These are phyloP conservation scores for Geranium brycei DNA, from an alignment of 345 rosid genomes.

Conservation along the genomic window DNA sequence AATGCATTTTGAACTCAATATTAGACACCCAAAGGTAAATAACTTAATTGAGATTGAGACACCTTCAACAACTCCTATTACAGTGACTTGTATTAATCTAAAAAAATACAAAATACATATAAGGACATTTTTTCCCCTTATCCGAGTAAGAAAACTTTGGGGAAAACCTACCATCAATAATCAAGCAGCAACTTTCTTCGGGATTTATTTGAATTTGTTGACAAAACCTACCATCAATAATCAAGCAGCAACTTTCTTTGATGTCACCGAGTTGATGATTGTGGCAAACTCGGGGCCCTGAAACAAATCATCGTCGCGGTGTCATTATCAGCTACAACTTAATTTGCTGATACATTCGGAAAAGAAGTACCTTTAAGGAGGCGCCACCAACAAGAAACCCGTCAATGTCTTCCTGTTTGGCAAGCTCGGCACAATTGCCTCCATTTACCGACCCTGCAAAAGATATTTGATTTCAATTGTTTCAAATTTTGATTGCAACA, in stretches of 20 bases:
- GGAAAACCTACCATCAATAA: slow-evolving; percentile 4
- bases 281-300: slow-evolving; percentile 96
- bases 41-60: not conserved
- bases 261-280: slow-evolving; percentile 77
- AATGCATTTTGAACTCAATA: not conserved
- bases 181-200: slow-evolving; percentile 64
- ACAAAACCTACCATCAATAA: slow-evolving; percentile 3
- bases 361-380: slow-evolving; percentile 68
- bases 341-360: not conserved
- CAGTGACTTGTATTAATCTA: not conserved
- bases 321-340: not conserved
- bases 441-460: slow-evolving; percentile 85
- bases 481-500: not conserved
- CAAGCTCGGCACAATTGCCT: slow-evolving; percentile 80
- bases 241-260: slow-evolving; percentile 85
- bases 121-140: not conserved
- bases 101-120: not conserved
- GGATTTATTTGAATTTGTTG: not conserved
- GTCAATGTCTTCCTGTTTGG: slow-evolving; percentile 92
- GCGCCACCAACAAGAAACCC: slow-evolving; percentile 99
- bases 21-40: not conserved
- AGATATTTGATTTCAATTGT: no score
- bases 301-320: slow-evolving; percentile 2
- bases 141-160: not conserved
- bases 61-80: not conserved